Base-by-base conservation (phyloP, 2,329 filamentous ascomycete genomes). In the Periconia sp. region DNA sequence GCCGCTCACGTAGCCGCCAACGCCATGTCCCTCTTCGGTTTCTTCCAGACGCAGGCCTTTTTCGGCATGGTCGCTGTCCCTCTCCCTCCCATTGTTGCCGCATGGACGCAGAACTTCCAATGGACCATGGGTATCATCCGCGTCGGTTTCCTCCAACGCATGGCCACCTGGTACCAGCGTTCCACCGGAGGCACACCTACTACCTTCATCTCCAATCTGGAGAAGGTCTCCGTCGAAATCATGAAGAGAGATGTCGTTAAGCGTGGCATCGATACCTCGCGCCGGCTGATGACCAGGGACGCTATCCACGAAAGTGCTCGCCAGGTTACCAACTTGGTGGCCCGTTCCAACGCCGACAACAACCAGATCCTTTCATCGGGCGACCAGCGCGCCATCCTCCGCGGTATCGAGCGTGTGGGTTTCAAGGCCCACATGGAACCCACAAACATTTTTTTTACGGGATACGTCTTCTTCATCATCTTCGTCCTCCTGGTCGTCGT, bases 91-190 rank as follows among this genome's bases (percentile, higher is more conserved):
- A 90, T 96, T 56, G 93, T 96, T 50, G 83, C 90, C 66, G 84
- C 92, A 0, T 97, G 93, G 93, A 96, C 92, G 1, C 92, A 97
- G 77, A 93, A 97, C 76, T 97, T 97, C 78, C 90, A 95, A 71
- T 97, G 93, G 93, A 95, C 89, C 68, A 94, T 97, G 91, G 93
- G 93, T 64, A 92, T 97, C 65, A 96, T 97, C 66, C 84, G 85
- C 48, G 82, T 97, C 41, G 81, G 80, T n/a, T 97, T 96, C 73
- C 84, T 97, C 77, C 91, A 97, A 77, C 81, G 81, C 45, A 90
- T 96, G 68, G 90, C 91, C 57, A 96, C 92, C 35, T 97, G 93
- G 93, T 97, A 97, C 72, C 92, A 96, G 77, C 89, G 92, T 57
- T 85, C 93, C 2, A 97, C 93, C 2, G 93, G 93, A 49, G 93